Percentiles rank a stretch among this genome's conserved stretches.
phyloP scores from a whole-genome alignment of 1,139 yeast genomes.

The Kurtzmaniella quercitrusa region DNA sequence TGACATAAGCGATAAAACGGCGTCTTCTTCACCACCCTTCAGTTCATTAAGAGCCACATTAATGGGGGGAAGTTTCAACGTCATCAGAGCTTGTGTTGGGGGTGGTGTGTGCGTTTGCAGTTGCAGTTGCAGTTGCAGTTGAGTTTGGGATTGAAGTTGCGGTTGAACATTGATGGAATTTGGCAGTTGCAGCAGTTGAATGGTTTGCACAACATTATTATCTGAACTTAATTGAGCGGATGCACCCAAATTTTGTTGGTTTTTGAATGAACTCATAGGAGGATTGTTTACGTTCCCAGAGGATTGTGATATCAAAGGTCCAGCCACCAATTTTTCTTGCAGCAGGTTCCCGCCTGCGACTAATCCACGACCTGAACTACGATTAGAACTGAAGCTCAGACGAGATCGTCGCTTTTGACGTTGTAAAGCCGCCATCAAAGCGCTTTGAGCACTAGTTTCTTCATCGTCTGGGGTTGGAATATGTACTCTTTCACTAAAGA shows the following conservation, averaged over 20 bases:
- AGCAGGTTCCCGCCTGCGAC: not conserved
- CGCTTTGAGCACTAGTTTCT: slow-evolving; percentile 43
- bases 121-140: not conserved
- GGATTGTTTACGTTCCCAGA: not conserved
- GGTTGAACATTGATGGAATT: too few species aligned
- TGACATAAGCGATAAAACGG: slow-evolving; percentile 43
- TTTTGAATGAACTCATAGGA: not conserved
- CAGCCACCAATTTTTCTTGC: not conserved
- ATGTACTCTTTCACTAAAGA: slow-evolving; percentile 10
- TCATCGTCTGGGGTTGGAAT: slow-evolving; percentile 32
- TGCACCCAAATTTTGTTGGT: not conserved
- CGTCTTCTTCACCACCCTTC: slow-evolving; percentile 33
- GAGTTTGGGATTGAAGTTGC: not conserved
- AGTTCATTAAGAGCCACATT: slow-evolving; percentile 21
- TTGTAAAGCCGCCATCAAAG: slow-evolving; percentile 38
- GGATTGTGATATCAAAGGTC: not conserved
- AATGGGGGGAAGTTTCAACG: slow-evolving; percentile 28
- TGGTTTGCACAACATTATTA: not conserved
- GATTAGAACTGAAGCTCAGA: slow-evolving; percentile 13
- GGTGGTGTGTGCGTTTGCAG: not conserved
- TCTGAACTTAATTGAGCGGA: not conserved
- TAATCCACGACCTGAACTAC: not conserved
- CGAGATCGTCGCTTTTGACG: slow-evolving; percentile 24
- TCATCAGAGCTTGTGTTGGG: slow-evolving; percentile 2
- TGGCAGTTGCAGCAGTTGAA: not conserved